These are phyloP conservation scores for Phaffia australis DNA, from an alignment of 768 basidiomycete species.

Conservation along the genomic window DNA sequence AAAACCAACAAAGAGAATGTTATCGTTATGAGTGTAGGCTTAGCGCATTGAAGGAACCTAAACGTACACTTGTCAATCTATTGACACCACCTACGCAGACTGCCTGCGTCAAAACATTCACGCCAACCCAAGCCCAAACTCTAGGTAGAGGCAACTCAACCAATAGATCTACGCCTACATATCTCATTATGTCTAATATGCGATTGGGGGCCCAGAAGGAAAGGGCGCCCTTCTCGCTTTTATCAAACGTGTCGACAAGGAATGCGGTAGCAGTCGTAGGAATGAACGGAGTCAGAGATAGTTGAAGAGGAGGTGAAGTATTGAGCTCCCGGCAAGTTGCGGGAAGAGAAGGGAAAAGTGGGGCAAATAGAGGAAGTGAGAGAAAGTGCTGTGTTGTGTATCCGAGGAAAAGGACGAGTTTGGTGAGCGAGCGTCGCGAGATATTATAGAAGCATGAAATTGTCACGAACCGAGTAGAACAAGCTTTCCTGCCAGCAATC, in stretches of 20 bases:
- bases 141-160: slow-evolving; percentile 30
- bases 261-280: neutral
- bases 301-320: slow-evolving; percentile 10
- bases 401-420: neutral
- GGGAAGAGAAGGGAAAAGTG: slow-evolving; percentile 46
- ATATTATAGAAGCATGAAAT: neutral
- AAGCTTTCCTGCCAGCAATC: slow-evolving; percentile 66
- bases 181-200: neutral
- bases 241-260: too few species aligned
- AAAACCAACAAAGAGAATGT: neutral
- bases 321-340: slow-evolving; percentile 8
- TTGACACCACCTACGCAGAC: slow-evolving; percentile 78
- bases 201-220: slow-evolving; percentile 2
- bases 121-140: slow-evolving; percentile 50
- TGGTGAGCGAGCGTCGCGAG: neutral
- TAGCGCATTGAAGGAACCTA: neutral
- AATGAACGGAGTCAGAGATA: slow-evolving; percentile 20
- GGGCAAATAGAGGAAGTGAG: slow-evolving; percentile 60
- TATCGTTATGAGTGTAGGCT: neutral
- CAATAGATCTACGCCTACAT: slow-evolving; percentile 22
- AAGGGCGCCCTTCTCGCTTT: neutral
- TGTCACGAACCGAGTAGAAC: slow-evolving; percentile 60
- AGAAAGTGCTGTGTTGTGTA: slow-evolving; percentile 53
- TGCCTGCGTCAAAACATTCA: slow-evolving; percentile 62
- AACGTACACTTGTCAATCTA: slow-evolving; percentile 61